Evolutionary conservation across 257 asterid genomes (phyloP), one percentile per base, ranked within the genome.

Genomic region (Dorcoceras hygrometricum): DNA sequence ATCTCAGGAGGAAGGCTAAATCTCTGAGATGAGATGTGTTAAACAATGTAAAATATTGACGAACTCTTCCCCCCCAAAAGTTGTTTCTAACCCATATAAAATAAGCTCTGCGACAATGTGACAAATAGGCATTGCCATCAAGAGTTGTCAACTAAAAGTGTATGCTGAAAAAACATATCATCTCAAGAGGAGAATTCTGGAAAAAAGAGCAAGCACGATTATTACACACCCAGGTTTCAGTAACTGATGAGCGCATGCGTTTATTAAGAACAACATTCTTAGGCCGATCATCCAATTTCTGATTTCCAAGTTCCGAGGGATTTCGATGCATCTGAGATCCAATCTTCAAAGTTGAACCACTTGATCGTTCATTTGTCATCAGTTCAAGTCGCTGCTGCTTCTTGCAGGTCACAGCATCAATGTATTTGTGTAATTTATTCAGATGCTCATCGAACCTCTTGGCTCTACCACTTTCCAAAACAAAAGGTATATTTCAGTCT

Each of bases 151-250:
- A 62, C 67, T 48, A 22, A 53, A 50, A 39, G 62, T 71, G 68
- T 62, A 18, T 25, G 65, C 4, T 32, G 48, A n/a, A 53, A 63
- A 28, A 29, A 29, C 29, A 67, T 43, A 32, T 63, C 48, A 39
- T 58, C 60, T 58, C 65, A 58, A 50, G 54, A 16, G 9, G 11
- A 48, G 23, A 63, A 73, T 24, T 36, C 65, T 53, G 68, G 14
- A 77, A 76, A 67, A 57, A 75, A 71, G 8, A 62, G 58, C 78
- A 67, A 23, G 18, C 69, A 73, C 43, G 34, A 62, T 9, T 55
- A 61, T 66, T 64, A 90, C 96, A 63, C 77, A 94, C 99, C 99
- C 96, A 93, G 62, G 78, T 80, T 69, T 91, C 99, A 43, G 91
- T 85, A 53, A 88, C 77, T 62, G 99, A 83, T 75, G 99, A 87